phyloP scores from a whole-genome alignment of 1,284 basidiomycete species.

The Ganoderma boninense region DNA sequence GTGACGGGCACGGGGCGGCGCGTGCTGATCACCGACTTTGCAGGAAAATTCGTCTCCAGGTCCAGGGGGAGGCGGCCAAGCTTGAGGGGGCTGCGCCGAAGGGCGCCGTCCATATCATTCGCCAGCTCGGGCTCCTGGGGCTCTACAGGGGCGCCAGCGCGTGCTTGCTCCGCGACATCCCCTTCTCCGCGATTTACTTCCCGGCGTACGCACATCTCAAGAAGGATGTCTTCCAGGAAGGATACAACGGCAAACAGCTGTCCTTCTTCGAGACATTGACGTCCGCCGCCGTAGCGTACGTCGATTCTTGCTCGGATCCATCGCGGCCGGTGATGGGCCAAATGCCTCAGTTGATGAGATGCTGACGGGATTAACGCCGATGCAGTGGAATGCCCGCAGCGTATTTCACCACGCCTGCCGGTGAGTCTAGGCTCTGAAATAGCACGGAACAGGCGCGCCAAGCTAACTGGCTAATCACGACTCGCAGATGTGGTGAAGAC shows the following conservation, averaged over 20 bases:
- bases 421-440: constrained; percentile 49
- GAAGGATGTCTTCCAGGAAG: constrained; percentile 95
- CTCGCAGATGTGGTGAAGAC: constrained; percentile 95
- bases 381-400: constrained; percentile 94
- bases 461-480: constrained; percentile 34
- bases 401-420: constrained; percentile 86
- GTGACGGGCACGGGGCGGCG: constrained; percentile 11
- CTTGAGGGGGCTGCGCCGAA: constrained; percentile 80
- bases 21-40: constrained; percentile 29
- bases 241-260: constrained; percentile 94
- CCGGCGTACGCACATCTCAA: constrained; percentile 86
- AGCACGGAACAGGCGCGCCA: constrained; percentile 21
- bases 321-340: constrained; percentile 27
- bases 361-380: constrained; percentile 27
- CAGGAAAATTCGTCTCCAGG: constrained; percentile 96
- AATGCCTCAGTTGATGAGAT: constrained; percentile 30
- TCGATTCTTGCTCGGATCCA: constrained; percentile 37
- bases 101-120: constrained; percentile 93
- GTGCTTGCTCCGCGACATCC: constrained; percentile 92
- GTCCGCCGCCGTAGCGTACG: constrained; percentile 84
- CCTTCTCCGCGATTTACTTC: constrained; percentile 90
- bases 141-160: constrained; percentile 93
- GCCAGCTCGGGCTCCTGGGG: constrained; percentile 91
- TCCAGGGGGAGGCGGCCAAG: constrained; percentile 95
- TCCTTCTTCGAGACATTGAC: constrained; percentile 91